Evolutionary conservation across 2,329 filamentous ascomycete genomes (phyloP).

Genomic region (Cladosporium sp.): DNA sequence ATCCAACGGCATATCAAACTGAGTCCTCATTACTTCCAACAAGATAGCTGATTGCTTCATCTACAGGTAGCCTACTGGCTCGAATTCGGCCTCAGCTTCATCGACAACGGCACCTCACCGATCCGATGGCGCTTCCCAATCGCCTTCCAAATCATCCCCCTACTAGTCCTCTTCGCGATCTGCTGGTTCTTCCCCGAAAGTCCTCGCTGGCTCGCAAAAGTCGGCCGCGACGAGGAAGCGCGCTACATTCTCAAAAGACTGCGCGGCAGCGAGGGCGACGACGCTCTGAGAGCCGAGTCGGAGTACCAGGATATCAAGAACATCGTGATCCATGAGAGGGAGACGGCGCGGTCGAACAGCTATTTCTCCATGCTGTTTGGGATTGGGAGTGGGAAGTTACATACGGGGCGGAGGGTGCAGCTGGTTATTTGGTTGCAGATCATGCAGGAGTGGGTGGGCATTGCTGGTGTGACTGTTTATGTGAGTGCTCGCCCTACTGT

Average conservation of each 20-base stretch:
- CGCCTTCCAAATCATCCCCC: slow-evolving; percentile 62
- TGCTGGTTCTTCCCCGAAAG: slow-evolving; percentile 67
- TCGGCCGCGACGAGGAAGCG: slow-evolving; percentile 62
- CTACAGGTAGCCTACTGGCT: slow-evolving; percentile 14
- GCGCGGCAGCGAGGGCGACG: slow-evolving; percentile 46
- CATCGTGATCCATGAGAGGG: slow-evolving; percentile 56
- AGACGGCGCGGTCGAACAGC: slow-evolving; percentile 28
- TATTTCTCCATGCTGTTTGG: slow-evolving; percentile 34
- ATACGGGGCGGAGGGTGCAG: slow-evolving; percentile 34
- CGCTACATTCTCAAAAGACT: slow-evolving; percentile 59
- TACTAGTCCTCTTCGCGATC: slow-evolving; percentile 51
- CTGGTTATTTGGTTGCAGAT: slow-evolving; percentile 39
- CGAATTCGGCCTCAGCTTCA: slow-evolving; percentile 10
- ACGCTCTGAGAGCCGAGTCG: slow-evolving; percentile 46
- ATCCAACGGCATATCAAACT: too few relatives aligned
- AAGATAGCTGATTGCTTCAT: too few relatives aligned
- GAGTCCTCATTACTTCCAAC: too few relatives aligned
- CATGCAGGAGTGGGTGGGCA: slow-evolving; percentile 35
- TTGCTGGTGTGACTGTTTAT: slow-evolving; percentile 36
- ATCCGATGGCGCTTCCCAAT: slow-evolving; percentile 65
- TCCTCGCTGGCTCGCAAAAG: slow-evolving; percentile 62
- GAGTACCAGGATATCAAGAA: slow-evolving; percentile 67
- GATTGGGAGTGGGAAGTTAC: slow-evolving; percentile 28
- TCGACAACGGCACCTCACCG: slow-evolving; percentile 1
- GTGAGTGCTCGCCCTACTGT: slow-evolving; percentile 15